Evolutionary conservation across 148 eudicot species (phyloP), one percentile per base, ranked within the genome.

Genomic region (Limonium bicolor): DNA sequence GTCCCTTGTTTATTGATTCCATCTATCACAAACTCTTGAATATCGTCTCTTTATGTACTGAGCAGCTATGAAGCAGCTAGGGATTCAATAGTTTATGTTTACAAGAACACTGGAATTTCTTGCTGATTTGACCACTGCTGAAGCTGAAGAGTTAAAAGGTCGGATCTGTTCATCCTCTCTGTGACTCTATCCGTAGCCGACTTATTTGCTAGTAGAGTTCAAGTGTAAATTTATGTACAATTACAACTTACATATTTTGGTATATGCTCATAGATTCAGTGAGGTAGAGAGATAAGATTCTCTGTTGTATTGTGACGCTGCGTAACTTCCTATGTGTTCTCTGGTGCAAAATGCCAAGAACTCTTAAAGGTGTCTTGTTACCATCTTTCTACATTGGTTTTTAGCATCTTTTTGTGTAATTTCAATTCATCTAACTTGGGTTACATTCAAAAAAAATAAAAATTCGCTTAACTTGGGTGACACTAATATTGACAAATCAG

Each of bases 31-130:
- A 15, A 21, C 1, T 36, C 18, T 15, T 21, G 19, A 15, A 36
- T 1, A 29, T 8, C 33, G 12, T 1, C 1, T 2, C 42, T 38
- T n/a, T 47, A 36, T 21, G 17, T 24, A 20, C 36, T 34, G 36
- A 19, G 24, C 59, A 76, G 77, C 36, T 74, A 68, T 33, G 74
- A 58, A 2, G 77, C 77, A 5, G 77, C 82, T 1, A 64, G 55
- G 58, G 63, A 38, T 10, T 61, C 71, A 1, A 25, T 76, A 59
- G 18, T 76, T 28, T 71, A 71, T 35, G 60, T 67, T 39, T 76
- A 71, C 82, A 71, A 59, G 65, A 60, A 42, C 35, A 71, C 69
- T 21, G 65, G 77, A 71, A 11, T 76, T 76, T 59, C 51, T 77
- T 0, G 82, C 82, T 46, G 64, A 68, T 50, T 64, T 76, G 13